Percentiles rank a stretch among this genome's conserved stretches.
Evolutionary conservation across 805 yeast species (phyloP).

Genomic region (Metschnikowia matae): DNA sequence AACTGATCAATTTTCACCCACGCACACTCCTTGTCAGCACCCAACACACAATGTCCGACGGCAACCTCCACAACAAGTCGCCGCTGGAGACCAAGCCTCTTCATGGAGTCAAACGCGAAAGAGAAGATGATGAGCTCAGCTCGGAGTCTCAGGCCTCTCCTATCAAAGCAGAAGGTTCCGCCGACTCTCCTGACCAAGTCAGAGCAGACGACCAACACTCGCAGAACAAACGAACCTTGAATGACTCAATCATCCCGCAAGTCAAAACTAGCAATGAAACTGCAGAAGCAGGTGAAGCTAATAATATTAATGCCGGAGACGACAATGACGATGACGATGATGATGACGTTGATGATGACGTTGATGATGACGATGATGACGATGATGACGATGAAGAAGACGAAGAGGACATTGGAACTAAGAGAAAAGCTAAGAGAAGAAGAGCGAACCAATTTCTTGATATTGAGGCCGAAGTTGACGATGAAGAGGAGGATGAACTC

Average conservation of each 20-base stretch:
- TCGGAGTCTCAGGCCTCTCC: not conserved
- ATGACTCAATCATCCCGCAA: conserved; percentile 1
- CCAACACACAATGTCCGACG: conserved; percentile 9
- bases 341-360: conserved; percentile 19
- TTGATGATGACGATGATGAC: conserved; percentile 46
- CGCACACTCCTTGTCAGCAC: conserved; percentile 1
- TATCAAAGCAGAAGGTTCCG: conserved; percentile 3
- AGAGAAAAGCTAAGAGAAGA: conserved; percentile 45
- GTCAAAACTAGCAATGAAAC: not conserved
- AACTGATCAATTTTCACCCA: conserved; percentile 7
- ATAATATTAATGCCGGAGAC: not conserved
- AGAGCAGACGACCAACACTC: conserved; percentile 5
- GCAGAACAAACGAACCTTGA: not conserved
- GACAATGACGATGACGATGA: conserved; percentile 6
- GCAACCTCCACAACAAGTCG: not conserved
- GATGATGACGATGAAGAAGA: conserved; percentile 46
- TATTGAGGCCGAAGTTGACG: conserved; percentile 98
- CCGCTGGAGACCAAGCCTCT: not conserved
- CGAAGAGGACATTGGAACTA: conserved; percentile 49
- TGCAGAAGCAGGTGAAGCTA: not conserved
- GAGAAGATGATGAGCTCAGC: conserved; percentile 5
- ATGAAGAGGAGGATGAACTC: conserved; percentile 89
- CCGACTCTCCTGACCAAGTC: conserved; percentile 18
- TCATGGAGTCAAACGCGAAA: conserved; percentile 11
- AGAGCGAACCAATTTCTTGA: conserved; percentile 83